phyloP scores from a whole-genome alignment of 2,329 filamentous ascomycete genomes.

The Ophiostoma montium region DNA sequence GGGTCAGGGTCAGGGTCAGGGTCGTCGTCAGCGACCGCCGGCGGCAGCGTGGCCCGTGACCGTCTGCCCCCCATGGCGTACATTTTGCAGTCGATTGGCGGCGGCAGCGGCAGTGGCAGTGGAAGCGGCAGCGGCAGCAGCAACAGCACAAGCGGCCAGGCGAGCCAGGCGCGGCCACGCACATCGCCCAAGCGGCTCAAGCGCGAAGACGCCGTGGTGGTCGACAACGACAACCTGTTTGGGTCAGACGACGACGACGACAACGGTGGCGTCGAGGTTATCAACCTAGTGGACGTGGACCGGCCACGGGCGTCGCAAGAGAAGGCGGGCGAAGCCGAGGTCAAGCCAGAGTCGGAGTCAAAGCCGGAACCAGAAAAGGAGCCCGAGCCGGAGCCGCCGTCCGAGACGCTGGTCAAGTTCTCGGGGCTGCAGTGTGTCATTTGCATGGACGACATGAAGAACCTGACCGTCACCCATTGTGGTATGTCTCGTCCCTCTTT shows the following conservation, averaged over 20 bases:
- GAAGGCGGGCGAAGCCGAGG: background rate
- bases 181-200: conserved; percentile 3
- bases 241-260: conserved; percentile 10
- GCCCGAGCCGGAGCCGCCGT: background rate
- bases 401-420: conserved; percentile 32
- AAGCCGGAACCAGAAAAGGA: background rate
- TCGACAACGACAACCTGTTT: conserved; percentile 7
- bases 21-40: background rate
- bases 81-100: background rate
- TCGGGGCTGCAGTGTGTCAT: conserved; percentile 50
- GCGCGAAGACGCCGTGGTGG: background rate
- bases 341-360: background rate
- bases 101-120: background rate
- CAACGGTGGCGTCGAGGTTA: conserved; percentile 18
- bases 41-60: background rate
- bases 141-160: background rate
- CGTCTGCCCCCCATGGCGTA: background rate
- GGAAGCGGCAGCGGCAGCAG: background rate
- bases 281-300: conserved; percentile 23
- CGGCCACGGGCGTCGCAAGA: background rate
- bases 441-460: conserved; percentile 48
- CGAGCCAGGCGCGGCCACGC: background rate
- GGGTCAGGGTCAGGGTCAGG: background rate
- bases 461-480: conserved; percentile 50
- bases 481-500: conserved; percentile 31